Conservation (phyloP, 345 rosid species). For the Linum usitatissimum region DNA sequence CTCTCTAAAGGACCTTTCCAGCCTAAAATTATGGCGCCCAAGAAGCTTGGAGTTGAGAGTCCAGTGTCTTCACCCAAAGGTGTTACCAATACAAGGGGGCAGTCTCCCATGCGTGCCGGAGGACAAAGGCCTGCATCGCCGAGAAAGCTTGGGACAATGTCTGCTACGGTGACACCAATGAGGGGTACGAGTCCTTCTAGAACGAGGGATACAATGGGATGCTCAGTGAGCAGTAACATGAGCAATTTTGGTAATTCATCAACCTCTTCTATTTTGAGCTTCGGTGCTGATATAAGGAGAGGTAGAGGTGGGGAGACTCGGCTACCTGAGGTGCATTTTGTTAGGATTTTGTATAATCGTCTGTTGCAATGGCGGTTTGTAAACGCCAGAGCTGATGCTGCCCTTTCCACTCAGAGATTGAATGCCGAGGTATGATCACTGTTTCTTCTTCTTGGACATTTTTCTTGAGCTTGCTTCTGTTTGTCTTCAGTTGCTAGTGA, state of each 20-base stretch:
- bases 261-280: conserved; percentile 56
- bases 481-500: background rate
- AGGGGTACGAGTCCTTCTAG: conserved; percentile 64
- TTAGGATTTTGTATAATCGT: conserved; percentile 63
- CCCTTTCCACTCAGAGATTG: conserved; percentile 41
- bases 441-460: background rate
- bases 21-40: conserved; percentile 31
- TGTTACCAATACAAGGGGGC: conserved; percentile 36
- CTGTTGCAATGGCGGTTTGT: conserved; percentile 76
- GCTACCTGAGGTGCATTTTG: conserved; percentile 50
- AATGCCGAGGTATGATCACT: conserved; percentile 56
- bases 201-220: conserved; percentile 33
- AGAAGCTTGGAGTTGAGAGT: conserved; percentile 38
- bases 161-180: conserved; percentile 41
- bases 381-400: conserved; percentile 64
- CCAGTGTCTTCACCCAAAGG: conserved; percentile 52
- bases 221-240: conserved; percentile 8
- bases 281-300: conserved; percentile 71
- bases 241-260: conserved; percentile 20
- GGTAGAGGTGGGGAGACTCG: conserved; percentile 57
- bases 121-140: conserved; percentile 56
- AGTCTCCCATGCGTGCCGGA: conserved; percentile 34
- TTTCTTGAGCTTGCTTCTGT: background rate
- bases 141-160: conserved; percentile 33
- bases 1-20: conserved; percentile 27